phyloP scores from a whole-genome alignment of 768 basidiomycete species.

The Pleurotus ostreatus region DNA sequence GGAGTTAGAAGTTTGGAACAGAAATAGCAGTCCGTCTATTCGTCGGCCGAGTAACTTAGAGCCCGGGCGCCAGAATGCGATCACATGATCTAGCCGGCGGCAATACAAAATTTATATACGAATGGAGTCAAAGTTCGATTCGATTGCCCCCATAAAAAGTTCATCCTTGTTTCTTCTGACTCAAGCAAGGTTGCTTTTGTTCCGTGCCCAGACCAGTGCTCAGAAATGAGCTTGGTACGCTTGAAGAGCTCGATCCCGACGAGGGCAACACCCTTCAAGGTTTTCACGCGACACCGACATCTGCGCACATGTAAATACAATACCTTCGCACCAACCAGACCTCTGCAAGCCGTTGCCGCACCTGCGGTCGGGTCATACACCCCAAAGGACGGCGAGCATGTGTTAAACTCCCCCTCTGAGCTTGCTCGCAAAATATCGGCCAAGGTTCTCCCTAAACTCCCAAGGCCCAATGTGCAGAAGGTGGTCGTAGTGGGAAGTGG shows the following conservation, averaged over 20 bases:
- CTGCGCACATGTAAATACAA: conserved; percentile 30
- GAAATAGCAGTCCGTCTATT: too few species aligned
- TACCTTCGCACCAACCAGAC: conserved; percentile 43
- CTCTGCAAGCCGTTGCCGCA: conserved; percentile 63
- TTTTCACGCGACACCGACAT: conserved; percentile 48
- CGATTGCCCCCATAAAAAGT: conserved; percentile 5
- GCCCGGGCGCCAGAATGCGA: neutral
- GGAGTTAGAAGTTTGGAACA: too few species aligned
- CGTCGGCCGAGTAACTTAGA: too few species aligned
- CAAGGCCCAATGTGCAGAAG: conserved; percentile 88
- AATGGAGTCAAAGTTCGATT: neutral
- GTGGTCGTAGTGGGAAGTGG: conserved; percentile 96
- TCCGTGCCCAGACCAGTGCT: neutral
- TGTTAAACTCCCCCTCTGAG: conserved; percentile 91
- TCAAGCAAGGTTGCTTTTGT: neutral
- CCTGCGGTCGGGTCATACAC: conserved; percentile 71
- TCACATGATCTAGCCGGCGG: conserved; percentile 6
- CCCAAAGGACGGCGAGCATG: conserved; percentile 66
- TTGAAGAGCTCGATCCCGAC: conserved; percentile 35
- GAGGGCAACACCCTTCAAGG: conserved; percentile 22
- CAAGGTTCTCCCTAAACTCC: conserved; percentile 88
- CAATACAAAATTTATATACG: conserved; percentile 5
- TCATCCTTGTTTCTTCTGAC: neutral
- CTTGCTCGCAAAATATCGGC: conserved; percentile 92
- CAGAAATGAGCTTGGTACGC: conserved; percentile 37